Evolutionary conservation across 2,329 filamentous ascomycete genomes (phyloP), one percentile per base, ranked within the genome.

Genomic region (Penicillium sp.): DNA sequence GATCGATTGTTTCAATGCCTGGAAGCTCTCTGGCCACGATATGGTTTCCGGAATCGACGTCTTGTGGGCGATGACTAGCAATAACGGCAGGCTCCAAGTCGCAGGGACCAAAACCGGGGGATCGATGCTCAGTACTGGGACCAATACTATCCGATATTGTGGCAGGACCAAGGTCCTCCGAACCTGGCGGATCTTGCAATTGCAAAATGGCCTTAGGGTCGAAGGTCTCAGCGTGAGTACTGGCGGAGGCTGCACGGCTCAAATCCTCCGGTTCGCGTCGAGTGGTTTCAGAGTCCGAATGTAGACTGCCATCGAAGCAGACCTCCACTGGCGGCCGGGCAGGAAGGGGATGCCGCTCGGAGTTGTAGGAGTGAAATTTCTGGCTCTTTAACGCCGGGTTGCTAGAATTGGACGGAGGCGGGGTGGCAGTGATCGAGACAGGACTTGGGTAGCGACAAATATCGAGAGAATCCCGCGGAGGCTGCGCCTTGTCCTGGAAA

Each of bases 371-470:
- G 37, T 54, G 8, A 47, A 18, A 6, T 1, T 51, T 47, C 31
- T 9, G 29, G 29, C 18, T 48, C 37, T 47, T 12, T 41, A 20
- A 27, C 31, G 11, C n/a, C n/a, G 29, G n/a, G 15, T 48, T 31
- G 7, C 11, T 52, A 48, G 35, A 20, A 54, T 54, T 46, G 7
- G 51, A 56, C n/a, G 46, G 41, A 46, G 47, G 22, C 3, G 52
- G 22, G 1, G 49, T 60, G 2, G 47, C 20, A 43, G 50, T 29
- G 31, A 58, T 49, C 4, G 53, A 60, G 55, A 60, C 47, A 49
- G 50, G 55, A 46, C 50, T 57, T 54, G 20, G 55, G 15, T 60
- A 60, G 1, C 44, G 53, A 58, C 8, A 49, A 46, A 46, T 43
- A 54, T 51, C 37, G 35, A 57, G 46, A 27, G 20, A 25, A 51